A percentile compares a stretch with the other conserved stretches of the same genome.
phyloP scores from a whole-genome alignment of 495 filamentous ascomycete genomes.

The Usnea hakonensis region DNA sequence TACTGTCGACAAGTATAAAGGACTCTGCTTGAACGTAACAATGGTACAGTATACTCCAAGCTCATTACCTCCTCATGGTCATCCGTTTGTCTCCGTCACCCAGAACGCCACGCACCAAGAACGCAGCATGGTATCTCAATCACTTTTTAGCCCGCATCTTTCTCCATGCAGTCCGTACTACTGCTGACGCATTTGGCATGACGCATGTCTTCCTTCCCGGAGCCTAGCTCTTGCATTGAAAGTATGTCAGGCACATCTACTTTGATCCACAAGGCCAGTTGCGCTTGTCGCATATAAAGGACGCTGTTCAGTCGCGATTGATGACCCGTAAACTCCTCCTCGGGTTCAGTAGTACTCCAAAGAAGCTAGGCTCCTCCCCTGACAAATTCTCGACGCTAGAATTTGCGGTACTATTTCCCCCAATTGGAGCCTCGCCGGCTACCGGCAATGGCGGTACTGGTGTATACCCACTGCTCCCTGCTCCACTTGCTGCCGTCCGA shows the following conservation, averaged over 20 bases:
- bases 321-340: slow-evolving; percentile 65
- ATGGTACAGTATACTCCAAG: neutral
- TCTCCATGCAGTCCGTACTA: neutral
- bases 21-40: neutral
- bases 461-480: slow-evolving; percentile 22
- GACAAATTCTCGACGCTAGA: slow-evolving; percentile 46
- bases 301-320: slow-evolving; percentile 39
- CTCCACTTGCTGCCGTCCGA: slow-evolving; percentile 15
- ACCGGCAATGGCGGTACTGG: slow-evolving; percentile 25
- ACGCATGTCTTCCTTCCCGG: neutral
- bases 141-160: neutral
- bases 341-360: slow-evolving; percentile 64
- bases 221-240: neutral
- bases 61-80: neutral
- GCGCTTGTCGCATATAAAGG: neutral
- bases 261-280: neutral
- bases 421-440: slow-evolving; percentile 29
- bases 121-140: slow-evolving; percentile 14
- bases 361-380: slow-evolving; percentile 63
- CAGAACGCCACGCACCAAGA: slow-evolving; percentile 8
- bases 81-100: neutral
- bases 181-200: slow-evolving; percentile 3
- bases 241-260: neutral
- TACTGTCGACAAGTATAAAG: neutral
- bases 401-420: slow-evolving; percentile 31